phyloP scores from a whole-genome alignment of 2,329 filamentous ascomycete species.

The Neocatenulostroma microsporum region DNA sequence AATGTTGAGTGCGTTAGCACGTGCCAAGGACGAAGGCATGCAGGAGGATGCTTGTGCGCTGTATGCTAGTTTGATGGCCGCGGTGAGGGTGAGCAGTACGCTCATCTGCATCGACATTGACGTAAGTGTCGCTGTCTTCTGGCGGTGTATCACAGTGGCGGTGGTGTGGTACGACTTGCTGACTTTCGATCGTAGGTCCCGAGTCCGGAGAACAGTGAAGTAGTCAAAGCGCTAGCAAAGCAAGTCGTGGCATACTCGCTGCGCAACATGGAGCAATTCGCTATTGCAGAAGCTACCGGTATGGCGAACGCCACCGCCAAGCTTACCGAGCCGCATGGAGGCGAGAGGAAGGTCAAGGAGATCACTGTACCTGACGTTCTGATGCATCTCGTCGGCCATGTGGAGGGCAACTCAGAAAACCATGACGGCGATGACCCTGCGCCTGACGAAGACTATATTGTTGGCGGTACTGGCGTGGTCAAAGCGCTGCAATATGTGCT shows the following conservation, averaged over 20 bases:
- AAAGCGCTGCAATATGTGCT: constrained; percentile 89
- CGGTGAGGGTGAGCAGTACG: constrained; percentile 71
- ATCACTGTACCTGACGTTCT: constrained; percentile 73
- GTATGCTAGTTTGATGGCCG: constrained; percentile 84
- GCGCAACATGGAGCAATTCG: constrained; percentile 76
- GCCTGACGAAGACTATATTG: constrained; percentile 89
- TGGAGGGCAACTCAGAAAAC: constrained; percentile 42
- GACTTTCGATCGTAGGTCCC: constrained; percentile 46
- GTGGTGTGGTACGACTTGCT: constrained; percentile 4
- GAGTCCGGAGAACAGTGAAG: constrained; percentile 69
- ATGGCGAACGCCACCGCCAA: constrained; percentile 40
- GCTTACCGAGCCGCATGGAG: constrained; percentile 34
- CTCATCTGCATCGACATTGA: constrained; percentile 90
- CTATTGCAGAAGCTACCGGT: constrained; percentile 54
- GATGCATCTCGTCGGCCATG: constrained; percentile 74
- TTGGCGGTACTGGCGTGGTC: constrained; percentile 89
- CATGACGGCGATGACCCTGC: constrained; percentile 60
- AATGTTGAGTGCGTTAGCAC: constrained; percentile 60
- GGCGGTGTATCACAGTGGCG: too few relatives aligned
- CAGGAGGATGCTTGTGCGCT: constrained; percentile 93
- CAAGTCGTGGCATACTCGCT: constrained; percentile 93
- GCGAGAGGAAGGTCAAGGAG: constrained; percentile 45
- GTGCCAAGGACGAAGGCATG: constrained; percentile 65
- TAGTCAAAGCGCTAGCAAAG: constrained; percentile 84
- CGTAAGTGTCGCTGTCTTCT: constrained; percentile 32